Evolutionary conservation across 345 rosid species (phyloP).

Genomic region (Passiflora organensis): DNA sequence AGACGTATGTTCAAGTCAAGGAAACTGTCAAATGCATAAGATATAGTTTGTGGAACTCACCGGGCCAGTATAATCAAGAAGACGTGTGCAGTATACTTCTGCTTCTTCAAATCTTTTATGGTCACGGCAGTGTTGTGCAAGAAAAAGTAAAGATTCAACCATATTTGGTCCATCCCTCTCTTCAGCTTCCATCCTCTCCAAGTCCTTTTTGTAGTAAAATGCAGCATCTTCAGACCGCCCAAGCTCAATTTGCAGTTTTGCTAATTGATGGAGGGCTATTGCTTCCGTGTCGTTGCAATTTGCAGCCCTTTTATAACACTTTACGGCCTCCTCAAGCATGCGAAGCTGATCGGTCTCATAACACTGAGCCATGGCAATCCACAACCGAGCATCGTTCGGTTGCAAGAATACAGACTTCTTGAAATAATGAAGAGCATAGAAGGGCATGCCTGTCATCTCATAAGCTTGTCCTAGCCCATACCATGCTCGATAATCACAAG

Average conservation of each 20-base stretch:
- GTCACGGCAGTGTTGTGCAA: slow-evolving; percentile 63
- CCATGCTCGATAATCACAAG: slow-evolving; percentile 93
- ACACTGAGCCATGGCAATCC: slow-evolving; percentile 99
- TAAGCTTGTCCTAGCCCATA: slow-evolving; percentile 95
- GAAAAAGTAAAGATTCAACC: slow-evolving; percentile 83
- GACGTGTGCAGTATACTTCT: slow-evolving; percentile 90
- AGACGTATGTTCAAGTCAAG: slow-evolving; percentile 4
- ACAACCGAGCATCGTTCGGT: slow-evolving; percentile 82
- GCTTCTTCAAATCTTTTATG: slow-evolving; percentile 81
- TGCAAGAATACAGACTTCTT: slow-evolving; percentile 85
- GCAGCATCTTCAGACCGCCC: slow-evolving; percentile 83
- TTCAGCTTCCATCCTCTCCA: slow-evolving; percentile 93
- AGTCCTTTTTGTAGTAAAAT: slow-evolving; percentile 77
- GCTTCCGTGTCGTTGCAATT: slow-evolving; percentile 83
- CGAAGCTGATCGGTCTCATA: slow-evolving; percentile 80
- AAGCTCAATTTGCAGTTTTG: slow-evolving; percentile 64
- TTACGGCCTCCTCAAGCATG: slow-evolving; percentile 90
- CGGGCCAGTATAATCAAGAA: slow-evolving; percentile 85
- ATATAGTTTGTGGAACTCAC: slow-evolving; percentile 39
- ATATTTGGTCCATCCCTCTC: slow-evolving; percentile 89
- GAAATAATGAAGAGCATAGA: slow-evolving; percentile 92
- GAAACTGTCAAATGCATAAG: neutral
- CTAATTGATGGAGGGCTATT: slow-evolving; percentile 78
- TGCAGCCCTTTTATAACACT: slow-evolving; percentile 86
- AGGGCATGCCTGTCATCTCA: slow-evolving; percentile 93